Conservation (phyloP, 495 filamentous ascomycete species). For the Baudoinia panamericana region DNA sequence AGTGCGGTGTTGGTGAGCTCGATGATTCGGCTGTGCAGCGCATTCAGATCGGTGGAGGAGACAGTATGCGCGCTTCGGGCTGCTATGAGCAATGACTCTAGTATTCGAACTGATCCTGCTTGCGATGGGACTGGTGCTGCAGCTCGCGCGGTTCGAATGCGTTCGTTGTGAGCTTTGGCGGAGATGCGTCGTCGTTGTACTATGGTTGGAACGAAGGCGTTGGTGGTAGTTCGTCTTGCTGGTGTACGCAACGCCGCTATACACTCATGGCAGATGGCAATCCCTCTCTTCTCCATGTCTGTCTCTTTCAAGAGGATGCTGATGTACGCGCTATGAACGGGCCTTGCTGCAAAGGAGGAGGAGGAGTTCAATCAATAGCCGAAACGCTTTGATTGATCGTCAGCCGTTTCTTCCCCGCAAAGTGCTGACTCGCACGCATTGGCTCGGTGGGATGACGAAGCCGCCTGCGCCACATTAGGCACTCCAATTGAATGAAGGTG, state of each 20-base stretch:
- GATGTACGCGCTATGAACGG: too few species aligned
- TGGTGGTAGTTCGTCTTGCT: not conserved
- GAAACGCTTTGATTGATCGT: too few species aligned
- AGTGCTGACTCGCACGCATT: too few species aligned
- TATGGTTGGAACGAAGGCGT: not conserved
- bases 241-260: constrained; percentile 3
- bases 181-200: constrained; percentile 5
- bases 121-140: not conserved
- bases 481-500: too few species aligned
- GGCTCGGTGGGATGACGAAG: too few species aligned
- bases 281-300: constrained; percentile 5
- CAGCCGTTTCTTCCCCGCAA: too few species aligned
- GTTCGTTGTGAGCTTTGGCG: constrained; percentile 5
- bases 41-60: constrained; percentile 10
- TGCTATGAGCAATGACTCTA: constrained; percentile 9
- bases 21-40: constrained; percentile 13
- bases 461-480: too few species aligned
- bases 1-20: constrained; percentile 10
- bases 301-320: not conserved
- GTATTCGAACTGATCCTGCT: not conserved
- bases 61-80: constrained; percentile 5
- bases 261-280: constrained; percentile 9
- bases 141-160: constrained; percentile 1
- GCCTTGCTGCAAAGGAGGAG: too few species aligned
- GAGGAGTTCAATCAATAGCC: too few species aligned